These are phyloP conservation scores for Rhodotorula paludigena DNA, from an alignment of 768 basidiomycete species.

Conservation along the genomic window DNA sequence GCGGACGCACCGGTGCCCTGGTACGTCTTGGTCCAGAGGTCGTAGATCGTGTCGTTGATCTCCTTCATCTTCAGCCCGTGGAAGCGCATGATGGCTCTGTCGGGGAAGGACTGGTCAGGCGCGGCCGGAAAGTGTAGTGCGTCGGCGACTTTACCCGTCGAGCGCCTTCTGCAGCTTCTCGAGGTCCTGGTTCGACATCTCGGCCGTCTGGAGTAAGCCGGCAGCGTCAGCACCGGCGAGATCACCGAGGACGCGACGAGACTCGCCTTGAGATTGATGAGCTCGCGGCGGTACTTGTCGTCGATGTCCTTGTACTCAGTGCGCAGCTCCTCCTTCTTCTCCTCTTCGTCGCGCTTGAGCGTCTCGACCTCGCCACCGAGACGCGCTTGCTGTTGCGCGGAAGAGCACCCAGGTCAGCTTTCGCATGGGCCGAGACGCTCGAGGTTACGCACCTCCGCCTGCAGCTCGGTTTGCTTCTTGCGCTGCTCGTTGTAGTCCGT, in stretches of 20 bases:
- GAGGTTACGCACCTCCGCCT: slow-evolving; percentile 57
- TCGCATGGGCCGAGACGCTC: too few relatives aligned
- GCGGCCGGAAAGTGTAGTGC: too few relatives aligned
- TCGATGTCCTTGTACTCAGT: slow-evolving; percentile 81
- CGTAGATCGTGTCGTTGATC: slow-evolving; percentile 95
- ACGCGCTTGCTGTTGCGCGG: slow-evolving; percentile 57
- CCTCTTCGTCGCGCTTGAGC: slow-evolving; percentile 61
- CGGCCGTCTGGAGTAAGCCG: slow-evolving; percentile 65
- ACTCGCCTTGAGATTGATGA: slow-evolving; percentile 86
- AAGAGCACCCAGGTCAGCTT: too few relatives aligned
- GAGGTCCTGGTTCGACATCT: slow-evolving; percentile 93
- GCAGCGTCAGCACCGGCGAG: not conserved
- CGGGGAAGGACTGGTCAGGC: not conserved
- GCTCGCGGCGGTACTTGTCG: slow-evolving; percentile 78
- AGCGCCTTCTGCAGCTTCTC: slow-evolving; percentile 97
- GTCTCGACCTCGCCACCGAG: slow-evolving; percentile 77
- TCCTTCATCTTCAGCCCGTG: slow-evolving; percentile 98
- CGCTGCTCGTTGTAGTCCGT: slow-evolving; percentile 69
- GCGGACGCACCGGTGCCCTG: slow-evolving; percentile 78
- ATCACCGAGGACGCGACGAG: not conserved
- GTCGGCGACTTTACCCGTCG: too few relatives aligned
- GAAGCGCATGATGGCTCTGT: slow-evolving; percentile 96
- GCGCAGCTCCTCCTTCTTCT: slow-evolving; percentile 61
- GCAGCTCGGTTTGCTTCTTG: slow-evolving; percentile 65
- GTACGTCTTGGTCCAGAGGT: slow-evolving; percentile 97